phyloP scores from a whole-genome alignment of 139 green algal genomes.

The Asterochloris erici region DNA sequence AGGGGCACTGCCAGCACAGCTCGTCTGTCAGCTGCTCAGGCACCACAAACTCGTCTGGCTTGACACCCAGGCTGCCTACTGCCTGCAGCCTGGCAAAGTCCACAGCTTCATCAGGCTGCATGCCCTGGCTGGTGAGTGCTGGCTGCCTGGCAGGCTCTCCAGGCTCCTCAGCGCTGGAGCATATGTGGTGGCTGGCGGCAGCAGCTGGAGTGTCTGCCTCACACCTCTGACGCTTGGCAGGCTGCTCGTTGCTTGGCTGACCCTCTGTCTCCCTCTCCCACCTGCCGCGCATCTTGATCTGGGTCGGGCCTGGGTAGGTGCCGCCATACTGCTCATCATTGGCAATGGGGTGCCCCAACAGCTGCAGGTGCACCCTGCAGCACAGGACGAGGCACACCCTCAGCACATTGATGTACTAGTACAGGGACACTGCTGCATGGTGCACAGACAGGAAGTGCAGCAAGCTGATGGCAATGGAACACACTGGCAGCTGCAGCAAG shows the following conservation, averaged over 20 bases:
- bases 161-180: conserved; percentile 16
- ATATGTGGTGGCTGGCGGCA: background rate
- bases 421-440: too few species aligned
- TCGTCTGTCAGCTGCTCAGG: background rate
- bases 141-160: background rate
- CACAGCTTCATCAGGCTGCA: background rate
- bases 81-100: background rate
- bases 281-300: background rate
- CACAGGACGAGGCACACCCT: background rate
- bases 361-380: conserved; percentile 60
- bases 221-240: background rate
- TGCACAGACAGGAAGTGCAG: too few species aligned
- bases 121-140: background rate
- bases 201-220: background rate
- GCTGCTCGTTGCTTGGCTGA: background rate
- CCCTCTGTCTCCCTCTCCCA: background rate
- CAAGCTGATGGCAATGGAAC: too few species aligned
- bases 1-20: conserved; percentile 19
- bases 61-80: background rate
- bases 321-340: conserved; percentile 73
- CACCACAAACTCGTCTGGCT: background rate
- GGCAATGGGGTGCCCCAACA: conserved; percentile 68
- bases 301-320: conserved; percentile 26
- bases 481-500: too few species aligned
- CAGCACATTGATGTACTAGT: too few species aligned